These are phyloP conservation scores for Emericellopsis cladophorae DNA, from an alignment of 2,329 filamentous ascomycete genomes.

Conservation along the genomic window DNA sequence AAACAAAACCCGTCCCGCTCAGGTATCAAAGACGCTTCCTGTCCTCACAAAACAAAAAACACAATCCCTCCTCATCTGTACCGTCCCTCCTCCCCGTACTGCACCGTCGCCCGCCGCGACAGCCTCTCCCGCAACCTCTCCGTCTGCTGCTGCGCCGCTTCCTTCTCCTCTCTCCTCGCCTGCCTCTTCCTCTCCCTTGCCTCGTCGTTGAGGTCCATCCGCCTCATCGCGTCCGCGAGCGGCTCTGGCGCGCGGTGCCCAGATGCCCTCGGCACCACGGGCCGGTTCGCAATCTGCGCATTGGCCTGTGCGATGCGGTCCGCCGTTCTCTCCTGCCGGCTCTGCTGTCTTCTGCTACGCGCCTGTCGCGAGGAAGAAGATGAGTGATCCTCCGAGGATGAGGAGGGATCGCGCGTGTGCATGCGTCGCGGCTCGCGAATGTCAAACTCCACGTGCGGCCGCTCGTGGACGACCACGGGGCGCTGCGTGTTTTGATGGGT, in stretches of 20 bases:
- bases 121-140: background rate
- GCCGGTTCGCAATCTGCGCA: background rate
- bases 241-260: background rate
- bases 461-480: constrained; percentile 25
- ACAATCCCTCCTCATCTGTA: too few species aligned
- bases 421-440: constrained; percentile 13
- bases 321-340: background rate
- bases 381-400: constrained; percentile 11
- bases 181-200: background rate
- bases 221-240: background rate
- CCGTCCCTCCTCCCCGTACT: too few species aligned
- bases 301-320: background rate
- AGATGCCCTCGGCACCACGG: background rate
- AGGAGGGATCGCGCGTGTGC: constrained; percentile 22
- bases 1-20: too few species aligned
- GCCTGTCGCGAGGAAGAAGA: background rate
- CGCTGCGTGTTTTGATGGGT: constrained; percentile 6
- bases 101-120: too few species aligned
- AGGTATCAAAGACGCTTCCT: too few species aligned
- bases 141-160: background rate
- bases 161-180: background rate
- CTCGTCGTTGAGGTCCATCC: background rate
- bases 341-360: background rate
- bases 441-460: constrained; percentile 14
- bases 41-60: too few species aligned